Evolutionary conservation across 345 rosid species (phyloP).

Genomic region (Triadica sebifera): DNA sequence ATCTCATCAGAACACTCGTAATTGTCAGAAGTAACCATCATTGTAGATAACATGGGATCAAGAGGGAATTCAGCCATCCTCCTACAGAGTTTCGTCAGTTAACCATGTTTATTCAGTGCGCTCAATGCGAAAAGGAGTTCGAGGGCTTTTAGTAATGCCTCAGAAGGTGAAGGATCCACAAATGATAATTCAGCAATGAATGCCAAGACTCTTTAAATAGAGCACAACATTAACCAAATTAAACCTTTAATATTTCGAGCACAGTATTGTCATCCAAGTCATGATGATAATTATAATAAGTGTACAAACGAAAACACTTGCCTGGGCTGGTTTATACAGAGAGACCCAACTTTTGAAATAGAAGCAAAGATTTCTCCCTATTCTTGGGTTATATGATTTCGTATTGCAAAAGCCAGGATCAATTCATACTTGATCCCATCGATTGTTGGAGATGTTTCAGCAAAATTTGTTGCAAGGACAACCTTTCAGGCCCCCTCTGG

Average conservation of each 20-base stretch:
- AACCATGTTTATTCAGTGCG: conserved; percentile 88
- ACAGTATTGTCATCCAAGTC: conserved; percentile 89
- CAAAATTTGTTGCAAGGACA: conserved; percentile 89
- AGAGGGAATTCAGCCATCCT: conserved; percentile 97
- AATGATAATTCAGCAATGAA: conserved; percentile 81
- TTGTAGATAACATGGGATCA: conserved; percentile 88
- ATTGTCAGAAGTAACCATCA: conserved; percentile 89
- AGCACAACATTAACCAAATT: conserved; percentile 94
- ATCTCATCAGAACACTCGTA: conserved; percentile 88
- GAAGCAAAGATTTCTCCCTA: conserved; percentile 87
- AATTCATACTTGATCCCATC: conserved; percentile 83
- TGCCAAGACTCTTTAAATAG: conserved; percentile 90
- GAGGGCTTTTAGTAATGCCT: conserved; percentile 82
- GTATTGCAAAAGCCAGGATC: conserved; percentile 94
- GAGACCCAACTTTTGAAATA: conserved; percentile 90
- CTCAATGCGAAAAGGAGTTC: conserved; percentile 81
- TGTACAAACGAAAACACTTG: conserved; percentile 79
- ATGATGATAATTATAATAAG: conserved; percentile 68
- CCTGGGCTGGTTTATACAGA: conserved; percentile 95
- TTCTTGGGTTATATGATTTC: conserved; percentile 88
- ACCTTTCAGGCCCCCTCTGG: conserved; percentile 95
- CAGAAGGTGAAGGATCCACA: conserved; percentile 99
- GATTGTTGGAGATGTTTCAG: conserved; percentile 91
- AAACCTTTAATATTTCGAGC: conserved; percentile 93
- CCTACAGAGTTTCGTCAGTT: conserved; percentile 89